phyloP scores from a whole-genome alignment of 2,329 filamentous ascomycete genomes.

The Aspergillus amoenus region DNA sequence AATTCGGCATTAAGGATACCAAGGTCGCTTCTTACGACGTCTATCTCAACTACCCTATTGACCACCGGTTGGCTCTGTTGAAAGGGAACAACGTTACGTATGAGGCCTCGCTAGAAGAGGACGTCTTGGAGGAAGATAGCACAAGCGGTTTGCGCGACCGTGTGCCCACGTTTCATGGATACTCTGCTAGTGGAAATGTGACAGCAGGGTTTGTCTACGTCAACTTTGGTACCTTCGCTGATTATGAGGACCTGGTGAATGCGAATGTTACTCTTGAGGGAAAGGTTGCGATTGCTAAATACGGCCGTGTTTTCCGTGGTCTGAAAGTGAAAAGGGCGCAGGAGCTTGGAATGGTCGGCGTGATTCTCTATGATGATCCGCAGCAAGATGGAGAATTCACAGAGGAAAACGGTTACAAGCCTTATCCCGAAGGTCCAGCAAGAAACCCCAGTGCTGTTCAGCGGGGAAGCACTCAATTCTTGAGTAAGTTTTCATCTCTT shows the following conservation, averaged over 20 bases:
- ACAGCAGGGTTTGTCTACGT: slow-evolving; percentile 84
- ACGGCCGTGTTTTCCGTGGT: slow-evolving; percentile 83
- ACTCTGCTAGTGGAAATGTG: slow-evolving; percentile 88
- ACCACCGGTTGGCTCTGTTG: slow-evolving; percentile 67
- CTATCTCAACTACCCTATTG: slow-evolving; percentile 75
- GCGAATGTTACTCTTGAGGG: slow-evolving; percentile 75
- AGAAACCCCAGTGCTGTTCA: slow-evolving; percentile 87
- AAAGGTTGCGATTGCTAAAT: slow-evolving; percentile 84
- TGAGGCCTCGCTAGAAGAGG: slow-evolving; percentile 79
- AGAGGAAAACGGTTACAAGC: slow-evolving; percentile 73
- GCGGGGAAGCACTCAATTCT: slow-evolving; percentile 79
- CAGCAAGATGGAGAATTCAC: slow-evolving; percentile 83
- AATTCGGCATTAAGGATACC: slow-evolving; percentile 62
- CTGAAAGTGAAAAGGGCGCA: slow-evolving; percentile 91
- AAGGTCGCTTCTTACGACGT: slow-evolving; percentile 69
- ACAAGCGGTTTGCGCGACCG: slow-evolving; percentile 71
- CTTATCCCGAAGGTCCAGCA: slow-evolving; percentile 84
- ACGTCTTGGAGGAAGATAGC: slow-evolving; percentile 77
- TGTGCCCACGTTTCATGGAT: slow-evolving; percentile 91
- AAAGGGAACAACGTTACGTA: slow-evolving; percentile 65
- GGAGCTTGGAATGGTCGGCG: slow-evolving; percentile 85
- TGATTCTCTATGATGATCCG: slow-evolving; percentile 81
- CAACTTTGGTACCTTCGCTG: slow-evolving; percentile 84
- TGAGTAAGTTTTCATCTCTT: slow-evolving; percentile 57
- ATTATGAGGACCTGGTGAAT: slow-evolving; percentile 77